Conservation (phyloP, 805 yeast species). For the Grigorovia yakushimaensis region DNA sequence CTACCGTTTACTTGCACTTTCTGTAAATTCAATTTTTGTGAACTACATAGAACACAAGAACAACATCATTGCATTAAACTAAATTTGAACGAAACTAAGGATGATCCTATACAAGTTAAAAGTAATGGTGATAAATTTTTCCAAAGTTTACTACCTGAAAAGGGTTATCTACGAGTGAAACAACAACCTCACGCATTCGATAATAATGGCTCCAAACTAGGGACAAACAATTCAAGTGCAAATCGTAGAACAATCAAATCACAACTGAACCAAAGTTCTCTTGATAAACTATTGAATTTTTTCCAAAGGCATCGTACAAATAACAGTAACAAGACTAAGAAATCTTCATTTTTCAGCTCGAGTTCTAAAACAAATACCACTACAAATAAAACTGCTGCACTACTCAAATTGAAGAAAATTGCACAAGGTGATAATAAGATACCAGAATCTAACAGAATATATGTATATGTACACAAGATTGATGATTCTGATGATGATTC, state of each 20-base stretch:
- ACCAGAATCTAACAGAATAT: slow-evolving; percentile 20
- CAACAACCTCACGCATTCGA: slow-evolving; percentile 1
- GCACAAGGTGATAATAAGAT: slow-evolving; percentile 23
- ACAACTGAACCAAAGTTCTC: slow-evolving; percentile 12
- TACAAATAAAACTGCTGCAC: slow-evolving; percentile 8
- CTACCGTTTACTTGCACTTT: slow-evolving; percentile 26
- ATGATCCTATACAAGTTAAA: not conserved
- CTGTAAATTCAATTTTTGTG: slow-evolving; percentile 25
- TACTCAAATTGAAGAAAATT: slow-evolving; percentile 13
- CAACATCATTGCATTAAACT: slow-evolving; percentile 21
- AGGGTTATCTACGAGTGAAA: slow-evolving; percentile 17
- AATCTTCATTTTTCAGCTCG: not conserved
- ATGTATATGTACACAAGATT: slow-evolving; percentile 17
- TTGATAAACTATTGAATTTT: slow-evolving; percentile 20
- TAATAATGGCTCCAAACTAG: no score
- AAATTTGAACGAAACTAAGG: not conserved
- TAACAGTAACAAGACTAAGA: not conserved
- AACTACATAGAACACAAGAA: slow-evolving; percentile 20
- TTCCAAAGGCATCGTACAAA: slow-evolving; percentile 13
- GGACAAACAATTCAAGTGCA: no score
- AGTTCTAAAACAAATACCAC: no score
- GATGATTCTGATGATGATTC: slow-evolving; percentile 8
- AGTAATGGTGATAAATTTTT: slow-evolving; percentile 17
- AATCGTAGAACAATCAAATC: slow-evolving; percentile 6
- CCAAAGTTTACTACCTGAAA: slow-evolving; percentile 23